Conservation (phyloP, 441 rosid genomes). For the Erysimum cheiri region DNA sequence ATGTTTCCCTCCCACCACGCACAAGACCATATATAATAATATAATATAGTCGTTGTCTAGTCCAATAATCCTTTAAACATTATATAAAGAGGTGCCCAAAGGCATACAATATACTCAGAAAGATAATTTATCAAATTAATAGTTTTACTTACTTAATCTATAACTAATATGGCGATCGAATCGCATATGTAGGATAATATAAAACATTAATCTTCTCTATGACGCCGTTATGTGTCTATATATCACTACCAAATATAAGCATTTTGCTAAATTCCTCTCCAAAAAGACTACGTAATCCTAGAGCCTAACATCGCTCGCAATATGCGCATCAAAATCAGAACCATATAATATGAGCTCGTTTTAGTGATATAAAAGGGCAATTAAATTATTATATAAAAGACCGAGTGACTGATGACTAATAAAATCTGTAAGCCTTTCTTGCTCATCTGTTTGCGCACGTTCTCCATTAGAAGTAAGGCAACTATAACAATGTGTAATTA, state of each 20-base stretch:
- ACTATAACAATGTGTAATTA: constrained; percentile 13
- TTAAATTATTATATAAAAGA: neutral
- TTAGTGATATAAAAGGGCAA: constrained; percentile 10
- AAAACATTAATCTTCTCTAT: neutral
- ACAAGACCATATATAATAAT: neutral
- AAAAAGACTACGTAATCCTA: neutral
- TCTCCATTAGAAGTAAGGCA: neutral
- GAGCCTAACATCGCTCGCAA: neutral
- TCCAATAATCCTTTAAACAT: neutral
- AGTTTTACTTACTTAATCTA: neutral
- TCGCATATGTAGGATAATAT: neutral
- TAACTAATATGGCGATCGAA: neutral
- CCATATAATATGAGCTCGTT: constrained; percentile 7
- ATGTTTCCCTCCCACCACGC: neutral
- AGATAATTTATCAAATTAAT: neutral
- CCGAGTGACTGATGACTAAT: neutral
- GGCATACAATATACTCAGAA: neutral
- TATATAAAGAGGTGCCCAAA: neutral
- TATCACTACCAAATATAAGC: neutral
- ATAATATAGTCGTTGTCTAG: neutral
- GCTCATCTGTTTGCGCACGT: neutral
- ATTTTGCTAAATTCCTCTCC: neutral
- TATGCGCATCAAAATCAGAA: neutral
- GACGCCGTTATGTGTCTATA: neutral
- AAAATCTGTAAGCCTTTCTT: constrained; percentile 9